Evolutionary conservation across 495 filamentous ascomycete genomes (phyloP).

Genomic region (Aspergillus homomorphus): DNA sequence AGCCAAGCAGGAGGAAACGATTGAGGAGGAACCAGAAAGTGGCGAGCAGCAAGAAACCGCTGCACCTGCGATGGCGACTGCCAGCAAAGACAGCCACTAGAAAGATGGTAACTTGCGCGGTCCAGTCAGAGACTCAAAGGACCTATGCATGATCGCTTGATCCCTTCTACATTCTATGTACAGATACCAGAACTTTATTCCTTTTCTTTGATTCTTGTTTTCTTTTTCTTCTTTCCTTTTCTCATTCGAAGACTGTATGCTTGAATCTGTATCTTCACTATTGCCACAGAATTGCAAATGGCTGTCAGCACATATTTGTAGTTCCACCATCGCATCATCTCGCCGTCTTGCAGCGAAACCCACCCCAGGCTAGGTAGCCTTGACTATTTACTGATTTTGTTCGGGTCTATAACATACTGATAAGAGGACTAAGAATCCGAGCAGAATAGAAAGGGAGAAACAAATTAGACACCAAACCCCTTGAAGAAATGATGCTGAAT

Average conservation of each 20-base stretch:
- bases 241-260: conserved; percentile 1
- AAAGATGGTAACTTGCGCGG: too few species aligned
- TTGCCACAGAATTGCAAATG: neutral
- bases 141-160: neutral
- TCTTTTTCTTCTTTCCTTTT: neutral
- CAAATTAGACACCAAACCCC: neutral
- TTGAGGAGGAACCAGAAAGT: conserved; percentile 31
- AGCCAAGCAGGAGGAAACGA: conserved; percentile 21
- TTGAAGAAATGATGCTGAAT: neutral
- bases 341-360: neutral
- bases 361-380: too few species aligned
- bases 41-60: conserved; percentile 10
- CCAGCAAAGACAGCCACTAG: neutral
- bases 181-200: conserved; percentile 9
- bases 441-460: neutral
- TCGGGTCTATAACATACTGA: neutral
- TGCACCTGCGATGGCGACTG: neutral
- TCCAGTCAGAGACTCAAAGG: too few species aligned
- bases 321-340: too few species aligned
- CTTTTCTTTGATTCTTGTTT: too few species aligned
- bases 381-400: too few species aligned
- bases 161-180: conserved; percentile 8
- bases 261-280: neutral
- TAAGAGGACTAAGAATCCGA: neutral
- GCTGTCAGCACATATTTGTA: neutral